Percentiles rank a stretch among this genome's conserved stretches.
Evolutionary conservation across 2,329 filamentous ascomycete genomes (phyloP).

Genomic region (Phaeosphaeriaceae sp.): DNA sequence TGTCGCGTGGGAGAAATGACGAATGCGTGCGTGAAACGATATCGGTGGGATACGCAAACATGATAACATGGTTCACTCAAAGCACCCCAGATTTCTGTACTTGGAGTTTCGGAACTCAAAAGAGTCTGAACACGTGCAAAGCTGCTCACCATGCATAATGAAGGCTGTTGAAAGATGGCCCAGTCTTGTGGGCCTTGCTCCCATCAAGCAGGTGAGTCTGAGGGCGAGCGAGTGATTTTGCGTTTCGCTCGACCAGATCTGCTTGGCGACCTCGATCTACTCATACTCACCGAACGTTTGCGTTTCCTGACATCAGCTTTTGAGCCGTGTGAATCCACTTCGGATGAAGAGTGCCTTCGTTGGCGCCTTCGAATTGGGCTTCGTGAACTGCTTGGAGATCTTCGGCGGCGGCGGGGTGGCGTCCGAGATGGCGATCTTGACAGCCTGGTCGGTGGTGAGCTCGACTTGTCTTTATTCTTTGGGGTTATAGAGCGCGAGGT

Average conservation of each 20-base stretch:
- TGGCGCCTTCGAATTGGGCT: constrained; percentile 50
- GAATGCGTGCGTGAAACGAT: no score
- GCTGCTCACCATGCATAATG: no score
- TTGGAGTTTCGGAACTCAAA: no score
- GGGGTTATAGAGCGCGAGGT: constrained; percentile 57
- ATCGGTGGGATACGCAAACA: no score
- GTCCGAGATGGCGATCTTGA: constrained; percentile 43
- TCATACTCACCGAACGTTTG: constrained; percentile 51
- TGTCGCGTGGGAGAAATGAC: no score
- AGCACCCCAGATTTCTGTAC: no score
- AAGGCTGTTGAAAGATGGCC: no score
- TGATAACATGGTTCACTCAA: no score
- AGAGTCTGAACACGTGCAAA: no score
- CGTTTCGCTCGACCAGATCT: constrained; percentile 24
- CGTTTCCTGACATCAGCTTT: constrained; percentile 59
- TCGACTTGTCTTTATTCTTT: constrained; percentile 56
- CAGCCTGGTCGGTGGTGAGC: constrained; percentile 61
- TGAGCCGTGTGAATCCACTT: constrained; percentile 51
- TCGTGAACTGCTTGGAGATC: constrained; percentile 46
- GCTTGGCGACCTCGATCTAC: constrained; percentile 41
- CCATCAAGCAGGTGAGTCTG: constrained; percentile 20
- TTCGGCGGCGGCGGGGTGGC: constrained; percentile 44
- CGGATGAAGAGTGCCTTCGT: constrained; percentile 54
- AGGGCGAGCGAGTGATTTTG: constrained; percentile 26
- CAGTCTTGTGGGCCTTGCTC: constrained; percentile 11